A percentile compares a stretch with the other conserved stretches of the same genome.
phyloP scores from a whole-genome alignment of 2,329 filamentous ascomycete species.

The Pestalotiopsis sp. region DNA sequence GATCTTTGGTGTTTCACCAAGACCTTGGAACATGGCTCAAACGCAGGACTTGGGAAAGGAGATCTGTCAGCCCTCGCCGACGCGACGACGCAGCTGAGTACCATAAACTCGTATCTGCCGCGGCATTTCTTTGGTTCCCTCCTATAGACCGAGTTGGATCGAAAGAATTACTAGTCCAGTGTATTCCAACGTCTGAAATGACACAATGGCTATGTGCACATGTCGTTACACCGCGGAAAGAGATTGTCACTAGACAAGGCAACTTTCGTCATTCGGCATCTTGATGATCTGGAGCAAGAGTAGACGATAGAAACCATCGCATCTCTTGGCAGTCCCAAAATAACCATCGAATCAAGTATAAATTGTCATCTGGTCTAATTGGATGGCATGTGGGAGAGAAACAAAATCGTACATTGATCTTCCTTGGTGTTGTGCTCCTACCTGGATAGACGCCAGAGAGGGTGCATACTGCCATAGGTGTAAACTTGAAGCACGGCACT shows the following conservation, averaged over 20 bases:
- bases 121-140: neutral
- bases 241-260: neutral
- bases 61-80: neutral
- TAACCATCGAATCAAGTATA: neutral
- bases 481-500: conserved; percentile 4
- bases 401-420: neutral
- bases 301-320: neutral
- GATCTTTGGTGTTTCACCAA: conserved; percentile 24
- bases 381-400: conserved; percentile 7
- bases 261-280: neutral
- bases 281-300: neutral
- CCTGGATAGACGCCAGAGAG: neutral
- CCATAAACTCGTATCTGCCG: neutral
- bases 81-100: neutral
- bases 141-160: neutral
- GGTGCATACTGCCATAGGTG: too few relatives aligned
- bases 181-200: neutral
- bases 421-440: neutral
- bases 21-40: conserved; percentile 25
- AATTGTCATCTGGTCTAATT: neutral
- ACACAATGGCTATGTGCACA: neutral
- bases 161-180: neutral
- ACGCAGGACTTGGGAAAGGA: conserved; percentile 16
- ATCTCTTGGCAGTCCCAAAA: neutral
- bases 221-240: neutral